A percentile compares a stretch with the other conserved stretches of the same genome.
Conservation (phyloP, 352 stramenopile genomes). For the Phytophthora cactorum region DNA sequence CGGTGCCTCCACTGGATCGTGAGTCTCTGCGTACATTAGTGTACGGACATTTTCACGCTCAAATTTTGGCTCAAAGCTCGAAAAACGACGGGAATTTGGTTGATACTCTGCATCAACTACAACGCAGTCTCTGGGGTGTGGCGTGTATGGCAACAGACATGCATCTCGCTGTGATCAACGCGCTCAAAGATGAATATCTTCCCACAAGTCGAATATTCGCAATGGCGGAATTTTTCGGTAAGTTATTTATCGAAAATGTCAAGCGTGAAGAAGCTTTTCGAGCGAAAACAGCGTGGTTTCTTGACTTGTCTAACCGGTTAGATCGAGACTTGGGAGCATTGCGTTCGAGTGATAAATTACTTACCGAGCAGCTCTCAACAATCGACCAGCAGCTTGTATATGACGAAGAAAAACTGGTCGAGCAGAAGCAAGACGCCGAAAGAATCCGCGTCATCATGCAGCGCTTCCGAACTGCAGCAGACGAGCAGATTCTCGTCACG, state of each 20-base stretch:
- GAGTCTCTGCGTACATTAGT: slow-evolving; percentile 41
- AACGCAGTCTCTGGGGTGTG: slow-evolving; percentile 51
- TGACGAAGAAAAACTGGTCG: slow-evolving; percentile 30
- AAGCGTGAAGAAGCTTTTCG: slow-evolving; percentile 25
- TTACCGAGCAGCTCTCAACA: slow-evolving; percentile 25
- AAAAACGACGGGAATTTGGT: slow-evolving; percentile 17
- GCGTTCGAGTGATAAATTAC: slow-evolving; percentile 27
- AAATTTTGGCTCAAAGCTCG: slow-evolving; percentile 22
- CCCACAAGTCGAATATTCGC: slow-evolving; percentile 14
- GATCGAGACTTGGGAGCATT: slow-evolving; percentile 29
- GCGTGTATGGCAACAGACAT: slow-evolving; percentile 37
- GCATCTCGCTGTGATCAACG: slow-evolving; percentile 28
- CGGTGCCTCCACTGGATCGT: slow-evolving; percentile 27
- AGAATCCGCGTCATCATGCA: slow-evolving; percentile 64
- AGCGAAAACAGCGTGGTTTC: slow-evolving; percentile 29
- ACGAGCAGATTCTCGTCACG: slow-evolving; percentile 69
- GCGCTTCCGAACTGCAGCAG: slow-evolving; percentile 57
- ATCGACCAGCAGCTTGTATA: slow-evolving; percentile 37
- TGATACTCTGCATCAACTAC: slow-evolving; percentile 41
- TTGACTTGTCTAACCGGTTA: slow-evolving; percentile 29
- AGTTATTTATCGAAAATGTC: slow-evolving; percentile 28
- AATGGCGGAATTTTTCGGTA: slow-evolving; percentile 30
- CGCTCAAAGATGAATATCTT: slow-evolving; percentile 1
- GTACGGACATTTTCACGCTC: slow-evolving; percentile 54
- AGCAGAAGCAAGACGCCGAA: slow-evolving; percentile 55